A percentile compares a stretch with the other conserved stretches of the same genome.
Conservation (phyloP, 2,329 filamentous ascomycete genomes). For the Thermothelomyces thermophilus region DNA sequence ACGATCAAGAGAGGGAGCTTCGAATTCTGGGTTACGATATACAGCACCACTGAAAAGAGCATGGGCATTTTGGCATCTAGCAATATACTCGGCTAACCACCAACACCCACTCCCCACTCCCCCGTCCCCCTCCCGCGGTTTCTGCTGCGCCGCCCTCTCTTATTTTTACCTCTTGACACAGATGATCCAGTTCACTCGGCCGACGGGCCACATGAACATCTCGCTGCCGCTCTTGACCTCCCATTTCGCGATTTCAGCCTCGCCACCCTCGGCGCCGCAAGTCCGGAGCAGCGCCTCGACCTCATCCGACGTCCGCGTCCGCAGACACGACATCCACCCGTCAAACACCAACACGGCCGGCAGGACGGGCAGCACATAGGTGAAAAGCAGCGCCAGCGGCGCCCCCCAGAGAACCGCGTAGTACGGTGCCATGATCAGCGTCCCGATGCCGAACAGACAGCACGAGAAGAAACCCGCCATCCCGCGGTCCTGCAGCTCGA, state of each 20-base stretch:
- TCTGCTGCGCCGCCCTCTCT: no score
- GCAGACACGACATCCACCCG: slow-evolving; percentile 58
- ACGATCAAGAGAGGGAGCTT: neutral
- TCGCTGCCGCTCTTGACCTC: slow-evolving; percentile 42
- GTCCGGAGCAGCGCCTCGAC: slow-evolving; percentile 52
- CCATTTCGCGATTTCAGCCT: slow-evolving; percentile 35
- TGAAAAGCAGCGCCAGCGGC: slow-evolving; percentile 54
- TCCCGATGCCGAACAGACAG: slow-evolving; percentile 45
- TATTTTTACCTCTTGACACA: slow-evolving; percentile 37
- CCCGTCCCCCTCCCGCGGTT: neutral
- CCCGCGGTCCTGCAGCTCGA: slow-evolving; percentile 66
- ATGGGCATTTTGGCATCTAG: slow-evolving; percentile 17
- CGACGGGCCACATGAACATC: slow-evolving; percentile 44
- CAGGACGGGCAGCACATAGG: slow-evolving; percentile 59
- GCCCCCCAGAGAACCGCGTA: slow-evolving; percentile 48
- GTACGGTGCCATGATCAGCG: slow-evolving; percentile 46
- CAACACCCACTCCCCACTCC: neutral
- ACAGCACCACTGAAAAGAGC: slow-evolving; percentile 14
- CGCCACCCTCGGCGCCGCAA: slow-evolving; percentile 38
- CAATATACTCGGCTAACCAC: slow-evolving; percentile 9
- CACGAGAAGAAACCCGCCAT: slow-evolving; percentile 48
- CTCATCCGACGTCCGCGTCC: slow-evolving; percentile 62
- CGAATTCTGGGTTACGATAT: slow-evolving; percentile 20
- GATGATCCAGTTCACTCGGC: slow-evolving; percentile 47
- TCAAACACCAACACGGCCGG: slow-evolving; percentile 64